Percentiles rank a stretch among this genome's conserved stretches.
These are phyloP conservation scores for Diphasiastrum complanatum DNA, from an alignment of 83 land plant species.

Conservation along the genomic window DNA sequence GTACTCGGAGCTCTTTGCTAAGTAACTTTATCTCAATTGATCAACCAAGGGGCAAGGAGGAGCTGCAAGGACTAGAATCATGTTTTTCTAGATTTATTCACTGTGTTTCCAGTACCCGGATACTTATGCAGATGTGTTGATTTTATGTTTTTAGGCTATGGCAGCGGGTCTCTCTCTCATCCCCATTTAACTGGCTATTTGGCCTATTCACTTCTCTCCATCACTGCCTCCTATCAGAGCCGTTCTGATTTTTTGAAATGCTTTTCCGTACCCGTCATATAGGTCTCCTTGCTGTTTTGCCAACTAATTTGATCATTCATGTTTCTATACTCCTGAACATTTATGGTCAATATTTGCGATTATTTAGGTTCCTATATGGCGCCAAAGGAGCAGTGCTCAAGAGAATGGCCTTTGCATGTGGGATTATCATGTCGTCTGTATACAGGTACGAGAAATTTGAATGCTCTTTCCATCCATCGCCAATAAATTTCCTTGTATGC, in stretches of 20 bases:
- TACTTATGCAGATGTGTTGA: too few relatives aligned
- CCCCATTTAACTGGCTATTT: too few relatives aligned
- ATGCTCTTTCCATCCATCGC: not conserved
- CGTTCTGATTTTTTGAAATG: too few relatives aligned
- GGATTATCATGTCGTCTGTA: constrained; percentile 97
- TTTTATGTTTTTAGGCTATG: too few relatives aligned
- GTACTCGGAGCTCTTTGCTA: not conserved
- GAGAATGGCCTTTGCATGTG: constrained; percentile 67
- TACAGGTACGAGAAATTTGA: constrained; percentile 50
- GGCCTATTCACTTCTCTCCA: too few relatives aligned
- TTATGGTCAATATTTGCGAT: too few relatives aligned
- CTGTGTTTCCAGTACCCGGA: too few relatives aligned
- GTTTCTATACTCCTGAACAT: not conserved
- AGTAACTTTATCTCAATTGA: not conserved
- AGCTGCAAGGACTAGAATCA: too few relatives aligned
- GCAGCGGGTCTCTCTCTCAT: too few relatives aligned
- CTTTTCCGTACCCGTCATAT: not conserved
- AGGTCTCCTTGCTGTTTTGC: not conserved
- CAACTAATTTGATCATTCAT: not conserved
- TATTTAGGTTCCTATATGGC: constrained; percentile 81
- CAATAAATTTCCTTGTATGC: not conserved
- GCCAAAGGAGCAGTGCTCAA: constrained; percentile 62
- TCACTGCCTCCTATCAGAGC: too few relatives aligned
- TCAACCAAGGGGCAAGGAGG: too few relatives aligned
- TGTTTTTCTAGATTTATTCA: too few relatives aligned